A percentile compares a stretch with the other conserved stretches of the same genome.
Evolutionary conservation across 345 rosid genomes (phyloP).

Genomic region (Camelina hispida): DNA sequence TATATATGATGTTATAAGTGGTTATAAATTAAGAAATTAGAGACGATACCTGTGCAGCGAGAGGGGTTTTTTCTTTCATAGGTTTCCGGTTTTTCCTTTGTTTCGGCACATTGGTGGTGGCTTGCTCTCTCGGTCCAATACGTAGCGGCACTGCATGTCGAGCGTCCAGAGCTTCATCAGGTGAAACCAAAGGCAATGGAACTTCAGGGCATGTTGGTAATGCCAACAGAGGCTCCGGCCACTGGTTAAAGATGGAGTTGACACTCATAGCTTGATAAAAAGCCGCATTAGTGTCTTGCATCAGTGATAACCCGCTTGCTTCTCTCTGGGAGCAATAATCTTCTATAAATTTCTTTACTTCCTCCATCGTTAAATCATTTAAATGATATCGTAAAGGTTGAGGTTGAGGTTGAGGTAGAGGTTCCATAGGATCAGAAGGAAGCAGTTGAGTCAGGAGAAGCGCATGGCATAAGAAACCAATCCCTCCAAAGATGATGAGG

Average conservation of each 20-base stretch:
- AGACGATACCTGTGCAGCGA: constrained; percentile 17
- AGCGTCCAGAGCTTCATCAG: not conserved
- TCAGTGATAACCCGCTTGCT: not conserved
- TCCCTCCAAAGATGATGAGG: constrained; percentile 25
- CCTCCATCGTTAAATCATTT: not conserved
- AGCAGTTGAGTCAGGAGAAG: not conserved
- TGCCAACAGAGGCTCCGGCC: not conserved
- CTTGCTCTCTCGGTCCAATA: not conserved
- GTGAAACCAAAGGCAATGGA: constrained; percentile 13
- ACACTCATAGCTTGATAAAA: constrained; percentile 27
- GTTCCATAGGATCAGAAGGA: not conserved
- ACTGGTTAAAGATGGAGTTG: not conserved
- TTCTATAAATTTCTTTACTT: constrained; percentile 13
- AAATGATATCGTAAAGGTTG: not conserved
- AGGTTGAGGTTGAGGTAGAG: not conserved
- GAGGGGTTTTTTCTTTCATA: not conserved
- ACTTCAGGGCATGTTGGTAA: not conserved
- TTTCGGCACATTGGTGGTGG: not conserved
- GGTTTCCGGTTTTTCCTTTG: not conserved
- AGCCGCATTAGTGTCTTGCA: not conserved
- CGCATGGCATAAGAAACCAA: constrained; percentile 37
- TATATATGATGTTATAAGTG: not conserved
- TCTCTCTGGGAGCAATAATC: not conserved
- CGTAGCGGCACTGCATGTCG: not conserved
- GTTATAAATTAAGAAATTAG: not conserved